These are phyloP conservation scores for Aspergillus piperis DNA, from an alignment of 2,329 filamentous ascomycete species.

Conservation along the genomic window DNA sequence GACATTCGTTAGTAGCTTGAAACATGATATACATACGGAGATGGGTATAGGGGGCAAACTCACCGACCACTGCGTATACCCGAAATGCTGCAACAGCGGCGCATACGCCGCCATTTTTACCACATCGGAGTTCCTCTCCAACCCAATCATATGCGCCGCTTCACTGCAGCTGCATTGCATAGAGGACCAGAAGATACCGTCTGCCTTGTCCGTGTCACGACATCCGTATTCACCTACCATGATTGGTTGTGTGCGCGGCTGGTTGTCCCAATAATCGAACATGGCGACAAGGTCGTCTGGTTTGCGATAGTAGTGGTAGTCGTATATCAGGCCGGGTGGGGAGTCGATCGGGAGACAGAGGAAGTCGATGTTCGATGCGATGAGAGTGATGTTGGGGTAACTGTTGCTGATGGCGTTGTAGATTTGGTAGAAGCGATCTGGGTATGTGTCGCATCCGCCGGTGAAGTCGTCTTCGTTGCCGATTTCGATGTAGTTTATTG, in stretches of 20 bases:
- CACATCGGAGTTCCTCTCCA: constrained; percentile 41
- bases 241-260: constrained; percentile 35
- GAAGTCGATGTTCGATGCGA: constrained; percentile 48
- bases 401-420: constrained; percentile 57
- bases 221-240: constrained; percentile 36
- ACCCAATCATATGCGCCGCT: constrained; percentile 63
- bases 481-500: constrained; percentile 62
- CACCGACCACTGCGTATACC: constrained; percentile 38
- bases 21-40: too few relatives aligned
- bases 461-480: constrained; percentile 68
- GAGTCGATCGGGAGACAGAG: constrained; percentile 30
- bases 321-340: constrained; percentile 43
- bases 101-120: constrained; percentile 41
- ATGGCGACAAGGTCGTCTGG: constrained; percentile 54
- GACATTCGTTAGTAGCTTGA: too few relatives aligned
- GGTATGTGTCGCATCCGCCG: constrained; percentile 53
- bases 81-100: constrained; percentile 39
- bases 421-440: constrained; percentile 60
- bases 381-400: constrained; percentile 60
- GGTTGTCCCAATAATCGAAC: constrained; percentile 59
- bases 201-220: constrained; percentile 22
- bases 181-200: constrained; percentile 28
- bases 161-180: constrained; percentile 60
- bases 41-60: not conserved
- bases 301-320: constrained; percentile 56